Conservation (phyloP, 1,284 basidiomycete genomes). For the Gomphus bonarii region DNA sequence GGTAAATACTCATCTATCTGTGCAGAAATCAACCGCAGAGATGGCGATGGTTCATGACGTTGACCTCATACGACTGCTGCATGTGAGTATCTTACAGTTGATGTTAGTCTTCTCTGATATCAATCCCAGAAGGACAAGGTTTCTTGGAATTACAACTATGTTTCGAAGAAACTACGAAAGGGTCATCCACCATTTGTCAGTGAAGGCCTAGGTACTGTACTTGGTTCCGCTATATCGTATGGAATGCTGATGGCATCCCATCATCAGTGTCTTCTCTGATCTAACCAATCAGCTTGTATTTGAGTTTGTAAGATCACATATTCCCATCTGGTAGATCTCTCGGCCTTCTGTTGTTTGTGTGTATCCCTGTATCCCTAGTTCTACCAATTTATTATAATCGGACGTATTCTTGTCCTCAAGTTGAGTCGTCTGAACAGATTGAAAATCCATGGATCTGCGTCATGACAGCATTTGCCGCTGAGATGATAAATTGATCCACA, state of each 20-base stretch:
- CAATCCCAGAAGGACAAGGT: slow-evolving; percentile 4
- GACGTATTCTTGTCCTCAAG: too few species aligned
- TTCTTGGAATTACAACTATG: slow-evolving; percentile 1
- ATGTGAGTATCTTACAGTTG: background rate
- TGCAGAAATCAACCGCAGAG: slow-evolving; percentile 3
- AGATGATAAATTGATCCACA: too few species aligned
- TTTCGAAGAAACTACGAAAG: slow-evolving; percentile 5
- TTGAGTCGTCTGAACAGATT: too few species aligned
- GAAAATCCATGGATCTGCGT: too few species aligned
- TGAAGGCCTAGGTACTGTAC: background rate
- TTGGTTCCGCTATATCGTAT: background rate
- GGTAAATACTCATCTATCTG: background rate
- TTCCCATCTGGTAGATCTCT: background rate
- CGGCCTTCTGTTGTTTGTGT: background rate
- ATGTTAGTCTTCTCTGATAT: background rate
- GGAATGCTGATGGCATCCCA: background rate
- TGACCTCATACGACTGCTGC: background rate
- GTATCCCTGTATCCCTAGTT: background rate
- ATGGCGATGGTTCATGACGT: slow-evolving; percentile 7
- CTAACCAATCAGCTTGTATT: background rate
- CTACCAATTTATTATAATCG: too few species aligned
- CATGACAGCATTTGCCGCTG: too few species aligned
- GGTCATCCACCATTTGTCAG: background rate
- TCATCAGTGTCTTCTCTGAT: background rate
- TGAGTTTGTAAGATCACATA: background rate